These are phyloP conservation scores for Colletotrichum lini DNA, from an alignment of 2,329 filamentous ascomycete species.

Conservation along the genomic window DNA sequence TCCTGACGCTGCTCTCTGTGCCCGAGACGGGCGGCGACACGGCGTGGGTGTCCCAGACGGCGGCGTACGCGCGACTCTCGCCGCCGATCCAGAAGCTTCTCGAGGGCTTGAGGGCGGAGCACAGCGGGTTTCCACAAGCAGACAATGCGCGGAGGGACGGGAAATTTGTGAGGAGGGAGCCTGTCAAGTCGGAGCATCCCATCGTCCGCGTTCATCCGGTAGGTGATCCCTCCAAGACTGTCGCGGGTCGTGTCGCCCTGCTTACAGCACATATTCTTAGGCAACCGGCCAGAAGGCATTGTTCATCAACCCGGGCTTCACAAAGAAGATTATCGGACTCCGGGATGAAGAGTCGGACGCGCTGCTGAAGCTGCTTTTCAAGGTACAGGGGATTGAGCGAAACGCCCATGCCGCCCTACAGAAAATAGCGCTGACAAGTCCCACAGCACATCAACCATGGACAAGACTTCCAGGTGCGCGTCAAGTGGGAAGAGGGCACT, in stretches of 20 bases:
- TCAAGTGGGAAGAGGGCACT: slow-evolving; percentile 75
- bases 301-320: slow-evolving; percentile 63
- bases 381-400: slow-evolving; percentile 45
- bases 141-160: slow-evolving; percentile 53
- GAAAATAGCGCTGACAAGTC: neutral
- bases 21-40: slow-evolving; percentile 57
- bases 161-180: slow-evolving; percentile 69
- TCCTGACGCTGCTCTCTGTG: slow-evolving; percentile 55
- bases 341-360: slow-evolving; percentile 90
- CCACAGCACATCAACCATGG: slow-evolving; percentile 61
- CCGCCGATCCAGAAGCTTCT: slow-evolving; percentile 54
- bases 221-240: slow-evolving; percentile 53
- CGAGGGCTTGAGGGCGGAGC: slow-evolving; percentile 55
- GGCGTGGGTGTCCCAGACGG: slow-evolving; percentile 55
- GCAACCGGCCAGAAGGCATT: slow-evolving; percentile 48
- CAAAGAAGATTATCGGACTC: slow-evolving; percentile 82
- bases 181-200: slow-evolving; percentile 75
- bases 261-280: neutral
- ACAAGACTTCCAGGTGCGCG: slow-evolving; percentile 78
- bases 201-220: slow-evolving; percentile 77
- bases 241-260: neutral
- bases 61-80: slow-evolving; percentile 55
- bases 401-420: neutral
- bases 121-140: slow-evolving; percentile 56
- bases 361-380: slow-evolving; percentile 79